These are phyloP conservation scores for Apophysomyces ossiformis DNA, from an alignment of 371 early-diverging fungal genomes.

Conservation along the genomic window DNA sequence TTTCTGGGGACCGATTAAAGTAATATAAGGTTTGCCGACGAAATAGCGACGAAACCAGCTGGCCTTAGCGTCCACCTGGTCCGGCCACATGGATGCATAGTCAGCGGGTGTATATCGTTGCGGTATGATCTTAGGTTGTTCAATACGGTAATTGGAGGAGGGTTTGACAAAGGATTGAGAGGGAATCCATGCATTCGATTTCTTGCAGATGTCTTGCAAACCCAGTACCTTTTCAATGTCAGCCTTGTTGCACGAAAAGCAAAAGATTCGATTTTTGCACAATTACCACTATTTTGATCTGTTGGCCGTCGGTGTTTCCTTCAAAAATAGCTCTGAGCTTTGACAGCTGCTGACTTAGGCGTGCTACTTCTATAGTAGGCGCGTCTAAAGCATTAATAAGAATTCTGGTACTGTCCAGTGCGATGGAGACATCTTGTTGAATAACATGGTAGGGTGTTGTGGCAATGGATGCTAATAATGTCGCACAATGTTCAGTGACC, in stretches of 20 bases:
- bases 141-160: slow-evolving; percentile 3
- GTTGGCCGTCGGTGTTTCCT: not conserved
- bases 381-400: slow-evolving; percentile 27
- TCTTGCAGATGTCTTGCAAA: not conserved
- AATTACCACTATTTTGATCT: slow-evolving; percentile 2
- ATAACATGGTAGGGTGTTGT: not conserved
- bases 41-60: slow-evolving; percentile 30
- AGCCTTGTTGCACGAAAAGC: slow-evolving; percentile 1
- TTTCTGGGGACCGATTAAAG: slow-evolving; percentile 20
- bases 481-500: slow-evolving; percentile 24
- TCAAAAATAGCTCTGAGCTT: not conserved
- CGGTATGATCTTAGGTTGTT: slow-evolving; percentile 13
- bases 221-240: not conserved
- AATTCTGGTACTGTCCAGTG: slow-evolving; percentile 23
- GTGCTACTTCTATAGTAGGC: slow-evolving; percentile 11
- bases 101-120: slow-evolving; percentile 17
- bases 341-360: not conserved
- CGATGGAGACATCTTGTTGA: slow-evolving; percentile 18
- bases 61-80: slow-evolving; percentile 25
- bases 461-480: not conserved
- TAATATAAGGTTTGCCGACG: slow-evolving; percentile 30
- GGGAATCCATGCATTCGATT: not conserved
- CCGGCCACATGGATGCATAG: slow-evolving; percentile 28
- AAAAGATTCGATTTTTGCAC: not conserved
- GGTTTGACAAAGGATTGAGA: not conserved